phyloP scores from a whole-genome alignment of 176 grass and related monocot species.

The Cenchrus purpureus region DNA sequence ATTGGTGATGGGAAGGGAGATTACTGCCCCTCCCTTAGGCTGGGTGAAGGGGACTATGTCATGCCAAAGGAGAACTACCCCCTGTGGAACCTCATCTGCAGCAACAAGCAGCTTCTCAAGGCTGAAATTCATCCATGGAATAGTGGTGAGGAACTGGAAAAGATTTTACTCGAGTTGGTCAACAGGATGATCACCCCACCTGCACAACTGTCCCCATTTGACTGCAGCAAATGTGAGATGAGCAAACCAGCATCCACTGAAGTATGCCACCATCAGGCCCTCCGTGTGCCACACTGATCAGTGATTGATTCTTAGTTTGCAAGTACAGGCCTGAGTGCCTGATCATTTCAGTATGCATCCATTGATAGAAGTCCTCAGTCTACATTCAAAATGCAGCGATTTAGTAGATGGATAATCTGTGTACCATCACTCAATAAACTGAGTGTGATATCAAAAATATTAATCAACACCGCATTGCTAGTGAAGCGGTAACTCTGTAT shows the following conservation, averaged over 20 bases:
- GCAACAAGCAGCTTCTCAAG: conserved; percentile 59
- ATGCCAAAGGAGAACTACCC: conserved; percentile 84
- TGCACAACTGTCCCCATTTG: conserved; percentile 36
- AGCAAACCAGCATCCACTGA: conserved; percentile 52
- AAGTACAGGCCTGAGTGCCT: conserved; percentile 23
- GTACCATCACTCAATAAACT: conserved; percentile 9
- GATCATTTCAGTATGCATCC: conserved; percentile 2
- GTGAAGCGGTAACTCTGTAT: not conserved
- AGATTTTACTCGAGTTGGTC: conserved; percentile 54
- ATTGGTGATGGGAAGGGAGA: conserved; percentile 78
- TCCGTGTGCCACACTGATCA: conserved; percentile 60
- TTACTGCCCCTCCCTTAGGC: conserved; percentile 77
- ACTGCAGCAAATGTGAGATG: conserved; percentile 65
- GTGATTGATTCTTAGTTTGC: conserved; percentile 30
- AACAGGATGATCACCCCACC: conserved; percentile 44
- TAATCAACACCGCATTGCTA: not conserved
- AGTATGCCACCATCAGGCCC: conserved; percentile 43
- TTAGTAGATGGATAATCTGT: conserved; percentile 14
- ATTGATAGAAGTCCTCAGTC: conserved; percentile 23
- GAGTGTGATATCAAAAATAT: conserved; percentile 7
- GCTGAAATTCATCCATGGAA: conserved; percentile 72
- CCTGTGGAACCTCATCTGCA: conserved; percentile 67
- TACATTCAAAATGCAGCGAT: conserved; percentile 7
- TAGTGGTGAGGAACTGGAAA: conserved; percentile 53
- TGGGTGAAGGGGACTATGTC: conserved; percentile 68